Evolutionary conservation across 2,329 filamentous ascomycete species (phyloP).

Genomic region (Aspergillus piperis): DNA sequence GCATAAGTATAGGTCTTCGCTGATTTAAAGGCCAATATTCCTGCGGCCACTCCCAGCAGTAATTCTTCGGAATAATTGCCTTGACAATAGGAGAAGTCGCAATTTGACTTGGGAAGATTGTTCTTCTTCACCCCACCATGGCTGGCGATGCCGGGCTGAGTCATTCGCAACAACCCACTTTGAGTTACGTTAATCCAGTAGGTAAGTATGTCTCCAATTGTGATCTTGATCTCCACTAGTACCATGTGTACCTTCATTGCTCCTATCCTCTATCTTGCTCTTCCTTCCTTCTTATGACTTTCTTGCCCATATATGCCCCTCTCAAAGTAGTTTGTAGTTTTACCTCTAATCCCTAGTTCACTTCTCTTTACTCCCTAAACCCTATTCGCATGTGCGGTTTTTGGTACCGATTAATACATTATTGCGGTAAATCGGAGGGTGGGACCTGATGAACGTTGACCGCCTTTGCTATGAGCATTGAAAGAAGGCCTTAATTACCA

Average conservation of each 20-base stretch:
- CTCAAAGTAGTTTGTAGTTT: too few relatives aligned
- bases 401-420: neutral
- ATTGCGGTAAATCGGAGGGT: too few relatives aligned
- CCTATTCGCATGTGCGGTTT: neutral
- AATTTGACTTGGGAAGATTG: conserved; percentile 7
- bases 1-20: neutral
- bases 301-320: too few relatives aligned
- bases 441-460: too few relatives aligned
- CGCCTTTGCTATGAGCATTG: too few relatives aligned
- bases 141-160: conserved; percentile 20
- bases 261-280: neutral
- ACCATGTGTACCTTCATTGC: too few relatives aligned
- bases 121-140: conserved; percentile 10
- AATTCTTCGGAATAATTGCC: neutral
- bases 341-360: too few relatives aligned
- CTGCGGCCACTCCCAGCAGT: neutral
- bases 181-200: conserved; percentile 10
- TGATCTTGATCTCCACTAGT: neutral
- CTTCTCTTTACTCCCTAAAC: neutral
- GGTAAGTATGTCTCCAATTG: neutral
- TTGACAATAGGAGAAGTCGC: conserved; percentile 6
- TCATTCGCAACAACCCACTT: conserved; percentile 18
- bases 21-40: neutral
- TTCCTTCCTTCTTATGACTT: neutral
- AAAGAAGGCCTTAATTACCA: too few relatives aligned